phyloP scores from a whole-genome alignment of 495 filamentous ascomycete genomes.

The Amniculicola lignicola region DNA sequence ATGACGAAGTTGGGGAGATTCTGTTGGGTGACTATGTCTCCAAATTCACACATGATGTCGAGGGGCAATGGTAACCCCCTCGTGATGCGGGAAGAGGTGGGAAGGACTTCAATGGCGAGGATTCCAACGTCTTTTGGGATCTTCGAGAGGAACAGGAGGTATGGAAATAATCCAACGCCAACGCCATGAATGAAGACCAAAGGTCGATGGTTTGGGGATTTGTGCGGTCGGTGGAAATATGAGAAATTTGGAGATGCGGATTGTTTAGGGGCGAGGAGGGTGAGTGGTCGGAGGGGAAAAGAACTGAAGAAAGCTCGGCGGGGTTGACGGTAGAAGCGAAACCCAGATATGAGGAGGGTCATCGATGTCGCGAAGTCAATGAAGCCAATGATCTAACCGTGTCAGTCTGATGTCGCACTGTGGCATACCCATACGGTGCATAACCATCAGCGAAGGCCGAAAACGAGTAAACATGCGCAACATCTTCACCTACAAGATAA shows the following conservation, averaged over 20 bases:
- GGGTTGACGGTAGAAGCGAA: slow-evolving; percentile 25
- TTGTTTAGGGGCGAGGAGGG: slow-evolving; percentile 9
- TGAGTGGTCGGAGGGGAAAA: slow-evolving; percentile 35
- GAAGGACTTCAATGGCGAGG: slow-evolving; percentile 36
- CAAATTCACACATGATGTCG: slow-evolving; percentile 23
- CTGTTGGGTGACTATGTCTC: slow-evolving; percentile 28
- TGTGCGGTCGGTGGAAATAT: slow-evolving; percentile 37
- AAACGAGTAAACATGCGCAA: background rate
- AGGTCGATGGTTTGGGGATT: slow-evolving; percentile 27
- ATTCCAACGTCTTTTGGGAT: slow-evolving; percentile 35
- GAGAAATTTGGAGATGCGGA: slow-evolving; percentile 26
- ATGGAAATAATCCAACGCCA: slow-evolving; percentile 33
- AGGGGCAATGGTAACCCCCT: slow-evolving; percentile 21
- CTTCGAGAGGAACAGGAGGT: slow-evolving; percentile 28
- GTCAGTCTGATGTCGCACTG: background rate
- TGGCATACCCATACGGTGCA: too few species aligned
- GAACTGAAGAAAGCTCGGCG: slow-evolving; percentile 9
- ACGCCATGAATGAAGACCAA: slow-evolving; percentile 38
- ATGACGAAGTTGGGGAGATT: slow-evolving; percentile 31
- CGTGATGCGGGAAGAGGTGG: slow-evolving; percentile 35
- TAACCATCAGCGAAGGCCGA: too few species aligned
- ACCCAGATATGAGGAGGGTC: slow-evolving; percentile 15
- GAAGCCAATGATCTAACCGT: slow-evolving; percentile 21
- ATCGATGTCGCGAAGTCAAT: slow-evolving; percentile 30
- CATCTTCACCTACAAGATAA: slow-evolving; percentile 4